Percentiles rank a stretch among this genome's conserved stretches.
Conservation (phyloP, 495 filamentous ascomycete species). For the Lasiosphaeris hirsuta region DNA sequence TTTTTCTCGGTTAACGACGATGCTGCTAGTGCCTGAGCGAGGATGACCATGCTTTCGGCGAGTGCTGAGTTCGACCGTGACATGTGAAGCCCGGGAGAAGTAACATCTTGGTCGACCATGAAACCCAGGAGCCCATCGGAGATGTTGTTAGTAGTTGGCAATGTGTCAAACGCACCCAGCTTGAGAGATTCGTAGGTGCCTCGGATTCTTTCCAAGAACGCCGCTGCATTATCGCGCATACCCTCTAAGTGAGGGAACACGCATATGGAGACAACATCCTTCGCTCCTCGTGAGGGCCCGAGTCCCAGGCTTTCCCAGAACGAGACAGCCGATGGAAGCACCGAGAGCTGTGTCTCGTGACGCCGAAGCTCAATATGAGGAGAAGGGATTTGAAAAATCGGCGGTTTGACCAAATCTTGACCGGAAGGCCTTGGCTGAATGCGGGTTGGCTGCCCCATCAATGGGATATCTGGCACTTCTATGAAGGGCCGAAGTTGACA, state of each 20-base stretch:
- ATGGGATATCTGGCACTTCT: constrained; percentile 52
- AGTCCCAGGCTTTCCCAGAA: constrained; percentile 94
- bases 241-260: constrained; percentile 66
- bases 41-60: constrained; percentile 29
- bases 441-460: constrained; percentile 42
- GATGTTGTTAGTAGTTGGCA: constrained; percentile 49
- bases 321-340: constrained; percentile 71
- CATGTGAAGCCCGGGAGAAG: constrained; percentile 23
- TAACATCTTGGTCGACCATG: constrained; percentile 37
- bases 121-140: constrained; percentile 60
- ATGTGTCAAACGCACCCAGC: constrained; percentile 66
- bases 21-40: constrained; percentile 36
- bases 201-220: constrained; percentile 68
- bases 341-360: constrained; percentile 66
- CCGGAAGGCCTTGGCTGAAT: constrained; percentile 42
- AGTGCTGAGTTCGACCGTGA: constrained; percentile 27
- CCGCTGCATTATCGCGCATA: constrained; percentile 55
- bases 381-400: constrained; percentile 49
- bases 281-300: constrained; percentile 70
- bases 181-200: constrained; percentile 76
- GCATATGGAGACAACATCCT: constrained; percentile 76
- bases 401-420: constrained; percentile 34
- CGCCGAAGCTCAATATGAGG: constrained; percentile 78
- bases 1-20: constrained; percentile 45
- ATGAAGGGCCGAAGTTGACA: constrained; percentile 46